phyloP scores from a whole-genome alignment of 768 basidiomycete genomes.

The Sporobolomyces phaffii region DNA sequence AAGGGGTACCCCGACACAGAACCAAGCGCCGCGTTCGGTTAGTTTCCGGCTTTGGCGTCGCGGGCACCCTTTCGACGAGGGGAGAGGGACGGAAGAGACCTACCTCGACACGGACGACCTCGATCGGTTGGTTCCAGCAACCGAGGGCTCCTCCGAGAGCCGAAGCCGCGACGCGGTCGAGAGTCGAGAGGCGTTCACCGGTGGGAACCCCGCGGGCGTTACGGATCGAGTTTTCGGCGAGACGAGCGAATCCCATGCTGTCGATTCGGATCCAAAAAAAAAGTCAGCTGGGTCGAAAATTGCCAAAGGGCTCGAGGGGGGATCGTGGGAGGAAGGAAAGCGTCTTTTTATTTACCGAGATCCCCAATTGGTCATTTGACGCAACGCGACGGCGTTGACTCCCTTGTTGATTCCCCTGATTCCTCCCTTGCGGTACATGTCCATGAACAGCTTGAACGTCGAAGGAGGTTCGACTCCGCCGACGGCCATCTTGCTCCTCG shows the following conservation, averaged over 20 bases:
- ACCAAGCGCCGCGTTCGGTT: slow-evolving; percentile 57
- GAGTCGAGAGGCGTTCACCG: slow-evolving; percentile 62
- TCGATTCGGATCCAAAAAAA: slow-evolving; percentile 60
- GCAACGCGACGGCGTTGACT: slow-evolving; percentile 62
- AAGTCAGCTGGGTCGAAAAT: background rate
- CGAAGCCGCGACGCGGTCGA: slow-evolving; percentile 83
- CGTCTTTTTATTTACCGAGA: slow-evolving; percentile 44
- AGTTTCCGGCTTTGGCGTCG: too few species aligned
- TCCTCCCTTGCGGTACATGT: slow-evolving; percentile 90
- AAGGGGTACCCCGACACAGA: slow-evolving; percentile 76
- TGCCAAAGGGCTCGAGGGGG: too few species aligned
- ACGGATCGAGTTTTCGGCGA: slow-evolving; percentile 76
- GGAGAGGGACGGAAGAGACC: slow-evolving; percentile 28
- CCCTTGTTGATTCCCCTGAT: slow-evolving; percentile 97
- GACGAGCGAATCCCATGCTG: slow-evolving; percentile 93
- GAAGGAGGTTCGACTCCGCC: slow-evolving; percentile 70
- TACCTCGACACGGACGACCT: slow-evolving; percentile 88
- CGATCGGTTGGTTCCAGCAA: slow-evolving; percentile 74
- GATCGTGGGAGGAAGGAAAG: background rate
- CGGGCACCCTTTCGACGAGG: too few species aligned
- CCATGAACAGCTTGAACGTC: slow-evolving; percentile 78
- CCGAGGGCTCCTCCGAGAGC: slow-evolving; percentile 81
- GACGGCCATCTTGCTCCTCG: slow-evolving; percentile 83
- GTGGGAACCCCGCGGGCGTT: slow-evolving; percentile 71
- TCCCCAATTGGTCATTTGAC: slow-evolving; percentile 52